Conservation (phyloP, 2,329 filamentous ascomycete genomes). For the Lachnellula cervina region DNA sequence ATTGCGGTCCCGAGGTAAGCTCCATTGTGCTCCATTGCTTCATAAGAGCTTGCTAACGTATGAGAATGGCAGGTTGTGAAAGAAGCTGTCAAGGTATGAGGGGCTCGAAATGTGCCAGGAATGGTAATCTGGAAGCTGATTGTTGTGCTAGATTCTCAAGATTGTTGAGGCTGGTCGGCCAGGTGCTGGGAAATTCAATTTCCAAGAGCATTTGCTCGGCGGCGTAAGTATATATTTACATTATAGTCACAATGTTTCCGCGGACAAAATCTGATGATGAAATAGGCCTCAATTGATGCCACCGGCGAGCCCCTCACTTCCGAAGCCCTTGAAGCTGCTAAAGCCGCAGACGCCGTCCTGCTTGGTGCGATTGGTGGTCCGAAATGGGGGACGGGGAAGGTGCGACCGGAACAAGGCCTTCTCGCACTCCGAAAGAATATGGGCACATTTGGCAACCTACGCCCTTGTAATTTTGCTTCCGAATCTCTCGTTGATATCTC, state of each 20-base stretch:
- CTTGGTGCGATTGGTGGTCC: conserved; percentile 95
- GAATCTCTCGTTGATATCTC: conserved; percentile 78
- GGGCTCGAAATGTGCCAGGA: conserved; percentile 15
- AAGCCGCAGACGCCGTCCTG: conserved; percentile 81
- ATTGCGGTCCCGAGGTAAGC: conserved; percentile 78
- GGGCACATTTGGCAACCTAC: conserved; percentile 88
- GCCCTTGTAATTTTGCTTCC: conserved; percentile 92
- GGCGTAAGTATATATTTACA: conserved; percentile 62
- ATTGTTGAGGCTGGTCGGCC: conserved; percentile 68
- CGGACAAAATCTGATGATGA: conserved; percentile 11
- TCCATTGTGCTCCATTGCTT: background rate
- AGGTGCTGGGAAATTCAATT: conserved; percentile 72
- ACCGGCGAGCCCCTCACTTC: conserved; percentile 75
- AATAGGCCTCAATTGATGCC: conserved; percentile 80
- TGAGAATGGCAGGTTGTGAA: conserved; percentile 59
- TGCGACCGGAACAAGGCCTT: conserved; percentile 90
- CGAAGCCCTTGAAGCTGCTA: conserved; percentile 75
- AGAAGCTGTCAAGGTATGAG: conserved; percentile 74
- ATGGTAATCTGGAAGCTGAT: background rate
- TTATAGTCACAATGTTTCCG: background rate
- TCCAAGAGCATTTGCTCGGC: conserved; percentile 84
- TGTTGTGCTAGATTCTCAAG: conserved; percentile 61
- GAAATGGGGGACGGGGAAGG: conserved; percentile 84
- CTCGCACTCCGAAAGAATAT: conserved; percentile 90
- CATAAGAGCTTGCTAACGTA: conserved; percentile 13